Percentiles rank a stretch among this genome's conserved stretches.
Conservation (phyloP, 257 asterid genomes). For the Penstemon newberryi region DNA sequence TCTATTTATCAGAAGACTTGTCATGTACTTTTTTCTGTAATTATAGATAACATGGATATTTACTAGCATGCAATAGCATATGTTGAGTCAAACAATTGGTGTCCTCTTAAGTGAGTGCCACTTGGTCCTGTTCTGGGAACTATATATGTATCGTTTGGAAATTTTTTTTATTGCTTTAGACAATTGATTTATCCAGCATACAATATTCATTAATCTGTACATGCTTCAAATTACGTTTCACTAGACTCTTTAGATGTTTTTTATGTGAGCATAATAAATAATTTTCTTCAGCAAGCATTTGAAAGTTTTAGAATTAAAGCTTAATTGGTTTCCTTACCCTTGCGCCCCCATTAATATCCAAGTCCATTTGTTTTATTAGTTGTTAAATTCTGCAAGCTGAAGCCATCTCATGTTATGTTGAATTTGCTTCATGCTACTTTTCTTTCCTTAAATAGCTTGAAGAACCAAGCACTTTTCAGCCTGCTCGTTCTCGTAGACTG, state of each 20-base stretch:
- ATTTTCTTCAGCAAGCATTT: conserved; percentile 2
- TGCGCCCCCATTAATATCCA: not conserved
- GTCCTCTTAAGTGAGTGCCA: not conserved
- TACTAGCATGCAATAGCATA: not conserved
- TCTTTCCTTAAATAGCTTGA: conserved; percentile 35
- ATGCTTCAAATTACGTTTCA: not conserved
- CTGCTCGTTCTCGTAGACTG: conserved; percentile 32
- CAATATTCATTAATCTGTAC: not conserved
- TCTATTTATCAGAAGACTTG: not conserved
- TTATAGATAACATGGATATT: not conserved
- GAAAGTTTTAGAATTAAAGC: not conserved
- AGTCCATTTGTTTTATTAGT: conserved; percentile 9
- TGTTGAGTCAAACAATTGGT: not conserved
- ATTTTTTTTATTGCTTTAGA: not conserved
- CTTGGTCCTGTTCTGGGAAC: not conserved
- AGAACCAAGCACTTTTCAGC: conserved; percentile 40
- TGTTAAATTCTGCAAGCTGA: conserved; percentile 17
- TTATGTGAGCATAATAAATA: not conserved
- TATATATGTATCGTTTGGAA: not conserved
- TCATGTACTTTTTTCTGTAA: not conserved
- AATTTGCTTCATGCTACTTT: conserved; percentile 6
- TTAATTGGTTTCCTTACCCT: not conserved
- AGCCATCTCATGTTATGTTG: conserved; percentile 17
- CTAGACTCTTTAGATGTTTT: not conserved
- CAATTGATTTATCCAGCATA: conserved; percentile 4